Percentiles rank a stretch among this genome's conserved stretches.
Conservation (phyloP, 2,329 filamentous ascomycete genomes). For the Sclerotiophoma versabilis region DNA sequence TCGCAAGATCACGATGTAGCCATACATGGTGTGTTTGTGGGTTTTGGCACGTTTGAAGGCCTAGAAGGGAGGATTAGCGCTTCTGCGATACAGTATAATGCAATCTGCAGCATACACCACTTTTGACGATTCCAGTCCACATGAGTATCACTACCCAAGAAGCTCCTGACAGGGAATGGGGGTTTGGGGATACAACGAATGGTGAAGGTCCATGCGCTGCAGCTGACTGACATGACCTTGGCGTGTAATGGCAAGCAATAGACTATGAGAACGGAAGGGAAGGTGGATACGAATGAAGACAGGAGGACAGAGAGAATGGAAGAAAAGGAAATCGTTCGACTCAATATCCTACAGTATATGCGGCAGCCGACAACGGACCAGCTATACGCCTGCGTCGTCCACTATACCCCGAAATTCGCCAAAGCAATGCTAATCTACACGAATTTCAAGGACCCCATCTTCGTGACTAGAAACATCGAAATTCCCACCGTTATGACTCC, state of each 20-base stretch:
- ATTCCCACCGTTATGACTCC: conserved; percentile 24
- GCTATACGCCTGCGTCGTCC: conserved; percentile 9
- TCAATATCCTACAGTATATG: conserved; percentile 38
- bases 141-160: too few species aligned
- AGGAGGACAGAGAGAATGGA: background rate
- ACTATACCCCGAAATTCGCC: conserved; percentile 19
- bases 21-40: background rate
- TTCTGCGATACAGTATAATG: background rate
- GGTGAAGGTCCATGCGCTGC: too few species aligned
- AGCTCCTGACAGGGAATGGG: too few species aligned
- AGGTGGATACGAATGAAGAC: background rate
- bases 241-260: too few species aligned
- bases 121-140: too few species aligned
- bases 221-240: too few species aligned
- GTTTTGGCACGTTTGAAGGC: background rate
- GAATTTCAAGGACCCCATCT: conserved; percentile 10
- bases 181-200: too few species aligned
- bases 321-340: conserved; percentile 7
- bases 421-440: conserved; percentile 31
- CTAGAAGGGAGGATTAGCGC: background rate
- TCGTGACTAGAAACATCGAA: conserved; percentile 20
- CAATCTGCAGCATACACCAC: background rate
- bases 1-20: too few species aligned
- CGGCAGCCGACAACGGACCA: conserved; percentile 4
- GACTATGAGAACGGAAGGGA: background rate